phyloP scores from a whole-genome alignment of 1,284 basidiomycete species.

The Ceratobasidium sp. region DNA sequence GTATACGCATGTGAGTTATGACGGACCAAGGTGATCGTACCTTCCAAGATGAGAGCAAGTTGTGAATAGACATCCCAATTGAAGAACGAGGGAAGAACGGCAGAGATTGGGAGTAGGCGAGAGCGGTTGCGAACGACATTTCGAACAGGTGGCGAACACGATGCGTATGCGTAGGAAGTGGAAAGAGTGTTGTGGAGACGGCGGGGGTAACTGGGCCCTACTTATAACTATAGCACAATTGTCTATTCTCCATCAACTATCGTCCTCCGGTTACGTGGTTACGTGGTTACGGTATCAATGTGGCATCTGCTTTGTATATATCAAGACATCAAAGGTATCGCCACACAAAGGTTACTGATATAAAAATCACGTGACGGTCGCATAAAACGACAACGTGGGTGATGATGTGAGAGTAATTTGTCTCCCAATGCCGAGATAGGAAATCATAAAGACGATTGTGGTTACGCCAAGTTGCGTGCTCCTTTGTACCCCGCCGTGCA shows the following conservation, averaged over 20 bases:
- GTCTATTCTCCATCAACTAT: no score
- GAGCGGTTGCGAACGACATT: neutral
- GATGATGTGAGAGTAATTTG: neutral
- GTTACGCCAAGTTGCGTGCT: no score
- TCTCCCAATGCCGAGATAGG: neutral
- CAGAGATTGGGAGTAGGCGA: neutral
- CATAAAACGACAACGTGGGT: neutral
- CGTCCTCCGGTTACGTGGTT: neutral
- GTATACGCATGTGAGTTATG: no score
- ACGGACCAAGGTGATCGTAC: neutral
- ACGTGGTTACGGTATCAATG: neutral
- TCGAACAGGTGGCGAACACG: neutral
- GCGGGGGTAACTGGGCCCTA: no score
- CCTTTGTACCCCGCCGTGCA: no score
- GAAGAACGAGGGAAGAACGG: neutral
- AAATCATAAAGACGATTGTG: neutral
- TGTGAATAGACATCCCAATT: neutral
- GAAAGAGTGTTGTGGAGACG: no score
- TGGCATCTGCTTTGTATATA: neutral
- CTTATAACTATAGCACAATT: no score
- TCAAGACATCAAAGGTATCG: neutral
- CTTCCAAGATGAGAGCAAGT: neutral
- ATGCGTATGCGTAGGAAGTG: no score
- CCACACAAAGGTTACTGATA: neutral
- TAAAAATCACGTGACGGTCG: neutral